Percentiles rank a stretch among this genome's conserved stretches.
These are phyloP conservation scores for Halenospora varia DNA, from an alignment of 495 filamentous ascomycete species.

Conservation along the genomic window DNA sequence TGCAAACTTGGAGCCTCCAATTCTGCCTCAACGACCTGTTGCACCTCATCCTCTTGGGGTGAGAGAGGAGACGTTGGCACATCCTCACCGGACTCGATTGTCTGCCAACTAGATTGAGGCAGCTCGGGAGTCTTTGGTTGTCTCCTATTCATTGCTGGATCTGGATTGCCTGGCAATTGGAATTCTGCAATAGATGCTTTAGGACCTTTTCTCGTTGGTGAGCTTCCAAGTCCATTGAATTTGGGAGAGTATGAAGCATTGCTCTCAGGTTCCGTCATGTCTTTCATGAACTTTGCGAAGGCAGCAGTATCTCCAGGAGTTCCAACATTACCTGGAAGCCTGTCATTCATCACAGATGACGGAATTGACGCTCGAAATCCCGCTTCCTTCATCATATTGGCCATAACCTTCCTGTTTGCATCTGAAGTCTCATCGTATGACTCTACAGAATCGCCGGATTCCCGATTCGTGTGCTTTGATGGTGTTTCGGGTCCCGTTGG, in stretches of 20 bases:
- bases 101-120: constrained; percentile 22
- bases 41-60: not conserved
- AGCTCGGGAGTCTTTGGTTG: not conserved
- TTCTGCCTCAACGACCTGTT: not conserved
- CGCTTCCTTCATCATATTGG: constrained; percentile 34
- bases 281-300: constrained; percentile 15
- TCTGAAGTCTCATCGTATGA: constrained; percentile 11
- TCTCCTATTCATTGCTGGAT: no score
- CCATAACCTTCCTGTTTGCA: constrained; percentile 30
- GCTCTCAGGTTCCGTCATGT: constrained; percentile 11
- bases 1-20: not conserved
- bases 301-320: constrained; percentile 10
- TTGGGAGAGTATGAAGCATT: constrained; percentile 23
- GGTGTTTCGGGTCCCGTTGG: not conserved
- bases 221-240: constrained; percentile 29
- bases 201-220: constrained; percentile 17
- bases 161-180: no score
- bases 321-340: constrained; percentile 19
- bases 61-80: not conserved
- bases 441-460: not conserved
- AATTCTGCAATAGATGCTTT: no score
- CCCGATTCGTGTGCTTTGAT: not conserved
- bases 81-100: not conserved
- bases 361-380: constrained; percentile 36
- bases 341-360: constrained; percentile 22